Base-by-base conservation (phyloP, 2,329 filamentous ascomycete species). In the Thielaviopsis punctulata region DNA sequence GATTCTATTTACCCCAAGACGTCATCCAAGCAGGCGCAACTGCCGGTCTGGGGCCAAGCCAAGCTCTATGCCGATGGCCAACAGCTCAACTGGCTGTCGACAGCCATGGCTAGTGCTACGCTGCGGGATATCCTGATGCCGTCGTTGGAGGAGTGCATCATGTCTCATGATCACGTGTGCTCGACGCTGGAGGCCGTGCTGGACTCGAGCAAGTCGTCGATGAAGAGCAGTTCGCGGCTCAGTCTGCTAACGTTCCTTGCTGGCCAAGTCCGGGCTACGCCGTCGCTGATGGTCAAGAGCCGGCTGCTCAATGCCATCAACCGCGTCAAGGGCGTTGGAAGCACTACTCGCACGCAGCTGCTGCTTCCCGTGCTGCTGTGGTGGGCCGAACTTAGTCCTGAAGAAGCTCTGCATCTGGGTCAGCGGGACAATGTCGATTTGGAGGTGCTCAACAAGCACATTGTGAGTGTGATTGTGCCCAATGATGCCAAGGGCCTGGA, bases 121-220 rank as follows among this genome's bases (percentile, higher is more conserved):
- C 61, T 92, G 1, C 73, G 77, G 19, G 71, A 77, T 19, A 72
- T 84, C 36, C 66, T 95, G n/a, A 64, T 86, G 19, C 86, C 86
- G 0, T 77, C 75, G 1, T 67, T 95, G 9, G 89, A 95, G 65
- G 92, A 95, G 65, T 93, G 83, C 60, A 73, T 90, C 3, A 76
- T 95, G 58, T 88, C 96, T 61, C 69, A 78, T 3, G 76, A 75
- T 24, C 81, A 92, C 56, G 72, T 95, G 45, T 69, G 74, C 23
- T 76, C 76, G 19, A 73, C 81, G 2, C 63, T 95, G 4, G 67
- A 67, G 45, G 59, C 62, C 5, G 59, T 62, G 10, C 63, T 69
- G 48, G 66, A 68, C 56, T 64, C 64, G 30, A 67, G 70, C 18
- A 70, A 65, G 57, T 68, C 67, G 25, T 73, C 73, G 45, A 64